Evolutionary conservation across 208 protist species (phyloP).

Genomic region (Leishmania major): DNA sequence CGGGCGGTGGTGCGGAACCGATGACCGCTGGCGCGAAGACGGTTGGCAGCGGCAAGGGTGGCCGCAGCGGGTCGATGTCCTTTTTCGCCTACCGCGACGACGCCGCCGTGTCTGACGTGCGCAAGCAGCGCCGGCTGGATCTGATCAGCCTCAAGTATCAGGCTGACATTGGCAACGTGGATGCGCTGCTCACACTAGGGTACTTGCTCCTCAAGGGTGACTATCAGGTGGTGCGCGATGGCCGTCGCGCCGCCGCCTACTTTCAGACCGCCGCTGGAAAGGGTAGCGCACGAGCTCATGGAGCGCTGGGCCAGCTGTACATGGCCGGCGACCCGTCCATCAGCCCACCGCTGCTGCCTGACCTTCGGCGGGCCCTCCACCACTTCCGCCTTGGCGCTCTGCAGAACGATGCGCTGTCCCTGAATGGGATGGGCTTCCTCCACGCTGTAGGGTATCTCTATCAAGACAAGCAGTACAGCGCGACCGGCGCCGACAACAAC

Average conservation of each 20-base stretch:
- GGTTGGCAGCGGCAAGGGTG: slow-evolving; percentile 16
- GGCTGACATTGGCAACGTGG: slow-evolving; percentile 46
- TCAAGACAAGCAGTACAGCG: slow-evolving; percentile 16
- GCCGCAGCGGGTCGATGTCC: slow-evolving; percentile 7
- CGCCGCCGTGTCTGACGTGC: slow-evolving; percentile 14
- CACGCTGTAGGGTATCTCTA: slow-evolving; percentile 75
- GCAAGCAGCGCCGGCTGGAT: slow-evolving; percentile 26
- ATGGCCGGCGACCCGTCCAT: slow-evolving; percentile 44
- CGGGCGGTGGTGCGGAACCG: slow-evolving; percentile 6
- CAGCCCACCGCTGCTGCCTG: slow-evolving; percentile 38
- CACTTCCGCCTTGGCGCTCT: slow-evolving; percentile 70
- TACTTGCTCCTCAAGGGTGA: slow-evolving; percentile 61
- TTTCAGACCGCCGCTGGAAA: slow-evolving; percentile 45
- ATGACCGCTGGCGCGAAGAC: slow-evolving; percentile 14
- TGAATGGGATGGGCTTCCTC: slow-evolving; percentile 87
- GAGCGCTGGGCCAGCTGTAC: slow-evolving; percentile 78
- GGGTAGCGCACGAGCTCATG: slow-evolving; percentile 43
- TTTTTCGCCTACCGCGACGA: slow-evolving; percentile 37
- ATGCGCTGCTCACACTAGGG: slow-evolving; percentile 60
- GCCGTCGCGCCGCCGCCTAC: slow-evolving; percentile 39
- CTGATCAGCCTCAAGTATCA: slow-evolving; percentile 56
- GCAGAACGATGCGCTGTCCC: slow-evolving; percentile 44
- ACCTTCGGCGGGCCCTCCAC: slow-evolving; percentile 52
- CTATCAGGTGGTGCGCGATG: slow-evolving; percentile 49
- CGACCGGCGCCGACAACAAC: background rate